Conservation (phyloP, 768 basidiomycete genomes). For the Tremella mesenterica region DNA sequence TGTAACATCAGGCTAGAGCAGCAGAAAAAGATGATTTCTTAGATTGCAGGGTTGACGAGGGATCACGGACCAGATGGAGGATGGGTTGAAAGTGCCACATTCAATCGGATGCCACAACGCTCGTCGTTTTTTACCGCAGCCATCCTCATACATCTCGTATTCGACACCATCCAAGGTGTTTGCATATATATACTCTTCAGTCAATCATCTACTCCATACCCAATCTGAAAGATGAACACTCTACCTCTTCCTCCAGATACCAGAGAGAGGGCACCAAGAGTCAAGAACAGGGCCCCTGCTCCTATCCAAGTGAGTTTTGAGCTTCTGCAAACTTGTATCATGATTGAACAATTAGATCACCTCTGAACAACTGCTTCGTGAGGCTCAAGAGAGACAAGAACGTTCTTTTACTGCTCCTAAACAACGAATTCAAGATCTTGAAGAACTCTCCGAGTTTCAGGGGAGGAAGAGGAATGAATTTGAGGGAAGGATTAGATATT, state of each 20-base stretch:
- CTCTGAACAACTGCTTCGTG: constrained; percentile 92
- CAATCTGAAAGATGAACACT: no score
- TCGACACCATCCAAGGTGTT: no score
- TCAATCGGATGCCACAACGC: no score
- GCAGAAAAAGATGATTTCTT: no score
- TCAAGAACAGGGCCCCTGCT: constrained; percentile 93
- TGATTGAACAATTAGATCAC: constrained; percentile 61
- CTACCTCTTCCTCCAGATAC: no score
- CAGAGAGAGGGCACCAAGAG: constrained; percentile 47
- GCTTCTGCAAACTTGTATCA: neutral
- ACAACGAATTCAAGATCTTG: constrained; percentile 93
- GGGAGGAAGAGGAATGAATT: constrained; percentile 81
- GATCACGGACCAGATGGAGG: no score
- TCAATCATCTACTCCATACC: no score
- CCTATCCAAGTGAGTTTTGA: constrained; percentile 64
- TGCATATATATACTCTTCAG: no score
- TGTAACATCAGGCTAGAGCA: no score
- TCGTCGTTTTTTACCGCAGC: no score
- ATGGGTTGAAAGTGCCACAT: no score
- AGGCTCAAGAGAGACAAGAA: constrained; percentile 98
- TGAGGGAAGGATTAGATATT: constrained; percentile 60
- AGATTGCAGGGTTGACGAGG: no score
- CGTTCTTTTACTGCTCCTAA: constrained; percentile 81
- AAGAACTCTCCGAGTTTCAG: constrained; percentile 68
- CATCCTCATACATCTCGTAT: neutral